Percentiles rank a stretch among this genome's conserved stretches.
These are phyloP conservation scores for Pelargonium myrrhifolium DNA, from an alignment of 441 rosid species.

Conservation along the genomic window DNA sequence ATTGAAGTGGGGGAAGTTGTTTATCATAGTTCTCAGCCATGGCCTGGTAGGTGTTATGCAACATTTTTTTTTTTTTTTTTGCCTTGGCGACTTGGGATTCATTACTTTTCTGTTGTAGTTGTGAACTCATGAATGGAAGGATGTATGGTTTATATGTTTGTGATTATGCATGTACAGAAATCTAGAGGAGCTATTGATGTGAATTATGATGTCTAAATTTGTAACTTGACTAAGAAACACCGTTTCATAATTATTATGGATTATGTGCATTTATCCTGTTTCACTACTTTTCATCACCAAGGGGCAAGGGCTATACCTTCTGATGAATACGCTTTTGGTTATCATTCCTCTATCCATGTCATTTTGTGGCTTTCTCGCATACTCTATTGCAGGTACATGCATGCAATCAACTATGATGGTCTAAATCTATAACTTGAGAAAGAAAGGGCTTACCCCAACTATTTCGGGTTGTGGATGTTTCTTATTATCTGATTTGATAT, in stretches of 20 bases:
- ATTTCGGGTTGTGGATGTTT: not conserved
- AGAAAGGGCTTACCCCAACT: not conserved
- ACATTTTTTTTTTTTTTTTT: not conserved
- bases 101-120: not conserved
- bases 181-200: not conserved
- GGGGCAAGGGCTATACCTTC: no score
- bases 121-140: no score
- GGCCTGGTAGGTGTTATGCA: conserved; percentile 61
- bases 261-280: no score
- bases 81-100: not conserved
- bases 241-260: no score
- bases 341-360: no score
- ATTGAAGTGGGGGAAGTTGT: conserved; percentile 91
- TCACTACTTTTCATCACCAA: no score
- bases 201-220: not conserved
- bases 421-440: not conserved
- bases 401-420: no score
- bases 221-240: no score
- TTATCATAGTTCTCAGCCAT: conserved; percentile 93
- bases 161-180: not conserved
- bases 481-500: not conserved
- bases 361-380: no score
- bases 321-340: no score
- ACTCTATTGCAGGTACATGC: no score
- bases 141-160: not conserved